Evolutionary conservation across 495 filamentous ascomycete species (phyloP).

Genomic region (Xylaria cubensis): DNA sequence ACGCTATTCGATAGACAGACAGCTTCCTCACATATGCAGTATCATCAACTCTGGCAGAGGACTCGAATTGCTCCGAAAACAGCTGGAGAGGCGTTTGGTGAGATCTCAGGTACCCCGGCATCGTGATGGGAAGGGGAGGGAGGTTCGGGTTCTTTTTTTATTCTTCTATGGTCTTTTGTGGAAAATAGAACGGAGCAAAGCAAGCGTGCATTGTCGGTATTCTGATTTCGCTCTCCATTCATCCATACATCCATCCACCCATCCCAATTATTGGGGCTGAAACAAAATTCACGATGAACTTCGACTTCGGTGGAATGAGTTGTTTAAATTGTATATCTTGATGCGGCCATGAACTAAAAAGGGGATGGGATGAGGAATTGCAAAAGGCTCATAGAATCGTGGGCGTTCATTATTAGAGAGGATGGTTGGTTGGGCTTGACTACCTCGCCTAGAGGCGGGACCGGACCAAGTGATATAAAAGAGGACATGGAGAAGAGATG

Average conservation of each 20-base stretch:
- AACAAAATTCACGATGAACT: neutral
- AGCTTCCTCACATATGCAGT: neutral
- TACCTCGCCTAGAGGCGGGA: neutral
- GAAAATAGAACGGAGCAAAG: conserved; percentile 25
- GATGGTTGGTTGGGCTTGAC: neutral
- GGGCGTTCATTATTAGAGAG: neutral
- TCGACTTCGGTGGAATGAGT: neutral
- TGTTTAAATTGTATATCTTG: conserved; percentile 7
- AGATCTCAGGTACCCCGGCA: conserved; percentile 18
- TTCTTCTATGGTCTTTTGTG: conserved; percentile 21
- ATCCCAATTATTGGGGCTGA: neutral
- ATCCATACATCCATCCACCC: too few relatives aligned
- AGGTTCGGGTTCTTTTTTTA: conserved; percentile 14
- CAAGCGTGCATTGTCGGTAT: conserved; percentile 23
- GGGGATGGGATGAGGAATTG: neutral
- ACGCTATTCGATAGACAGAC: neutral
- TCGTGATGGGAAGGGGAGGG: conserved; percentile 8
- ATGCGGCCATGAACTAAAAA: conserved; percentile 5
- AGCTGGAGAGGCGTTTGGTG: conserved; percentile 15
- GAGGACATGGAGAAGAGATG: neutral
- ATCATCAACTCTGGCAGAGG: neutral
- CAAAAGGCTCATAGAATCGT: conserved; percentile 14
- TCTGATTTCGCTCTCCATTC: conserved; percentile 1
- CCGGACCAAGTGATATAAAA: neutral
- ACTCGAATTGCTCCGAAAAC: conserved; percentile 6